These are phyloP conservation scores for Termitomyces sp. DNA, from an alignment of 768 basidiomycete species.

Conservation along the genomic window DNA sequence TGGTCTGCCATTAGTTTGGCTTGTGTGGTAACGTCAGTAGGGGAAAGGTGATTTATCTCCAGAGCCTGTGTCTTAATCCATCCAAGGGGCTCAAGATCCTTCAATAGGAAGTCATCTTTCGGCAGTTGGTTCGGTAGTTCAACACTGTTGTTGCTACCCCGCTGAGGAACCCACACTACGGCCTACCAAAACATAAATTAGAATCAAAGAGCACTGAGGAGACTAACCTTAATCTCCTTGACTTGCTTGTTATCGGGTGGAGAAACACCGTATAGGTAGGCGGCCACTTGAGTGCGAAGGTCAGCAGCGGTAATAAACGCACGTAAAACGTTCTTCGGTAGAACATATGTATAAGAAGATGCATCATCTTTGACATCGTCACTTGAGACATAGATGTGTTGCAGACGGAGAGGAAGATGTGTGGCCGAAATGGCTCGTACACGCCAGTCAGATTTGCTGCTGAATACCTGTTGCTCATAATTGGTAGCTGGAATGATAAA, in stretches of 20 bases:
- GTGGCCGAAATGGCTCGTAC: slow-evolving; percentile 97
- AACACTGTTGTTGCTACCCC: slow-evolving; percentile 91
- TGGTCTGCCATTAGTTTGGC: slow-evolving; percentile 97
- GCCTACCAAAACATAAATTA: slow-evolving; percentile 41
- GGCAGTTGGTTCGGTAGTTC: slow-evolving; percentile 90
- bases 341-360: slow-evolving; percentile 88
- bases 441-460: slow-evolving; percentile 99
- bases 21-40: slow-evolving; percentile 90
- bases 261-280: slow-evolving; percentile 88
- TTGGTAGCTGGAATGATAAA: slow-evolving; percentile 63
- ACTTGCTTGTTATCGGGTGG: slow-evolving; percentile 97
- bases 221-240: slow-evolving; percentile 86
- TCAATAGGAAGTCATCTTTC: slow-evolving; percentile 91
- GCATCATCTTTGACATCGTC: slow-evolving; percentile 99
- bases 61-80: slow-evolving; percentile 97
- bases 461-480: slow-evolving; percentile 98
- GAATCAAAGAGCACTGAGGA: neutral
- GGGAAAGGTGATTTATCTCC: slow-evolving; percentile 89
- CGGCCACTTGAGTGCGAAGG: slow-evolving; percentile 94
- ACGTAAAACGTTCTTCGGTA: slow-evolving; percentile 95
- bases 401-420: slow-evolving; percentile 91
- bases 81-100: slow-evolving; percentile 92
- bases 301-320: slow-evolving; percentile 93
- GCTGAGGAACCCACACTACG: slow-evolving; percentile 95
- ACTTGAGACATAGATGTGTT: slow-evolving; percentile 98